Percentiles rank a stretch among this genome's conserved stretches.
phyloP scores from a whole-genome alignment of 73 alveolate genomes.

The Tetrahymena borealis region DNA sequence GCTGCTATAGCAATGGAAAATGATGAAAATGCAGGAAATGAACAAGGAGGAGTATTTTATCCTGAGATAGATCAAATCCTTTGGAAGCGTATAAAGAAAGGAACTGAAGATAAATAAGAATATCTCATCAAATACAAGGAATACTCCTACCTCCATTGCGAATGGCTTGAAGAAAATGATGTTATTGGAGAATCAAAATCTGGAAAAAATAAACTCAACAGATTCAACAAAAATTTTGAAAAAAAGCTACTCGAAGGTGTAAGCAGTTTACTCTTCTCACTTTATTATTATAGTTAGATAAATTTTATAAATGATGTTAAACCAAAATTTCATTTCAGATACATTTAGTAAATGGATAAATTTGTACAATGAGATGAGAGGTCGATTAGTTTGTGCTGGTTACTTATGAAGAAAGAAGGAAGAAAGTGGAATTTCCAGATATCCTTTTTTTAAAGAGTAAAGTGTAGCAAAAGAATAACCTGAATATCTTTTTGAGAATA shows the following conservation, averaged over 20 bases:
- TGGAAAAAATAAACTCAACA: slow-evolving; percentile 37
- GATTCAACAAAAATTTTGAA: slow-evolving; percentile 39
- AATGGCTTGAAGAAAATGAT: slow-evolving; percentile 24
- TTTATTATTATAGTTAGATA: neutral
- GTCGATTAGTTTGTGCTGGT: neutral
- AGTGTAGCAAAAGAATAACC: neutral
- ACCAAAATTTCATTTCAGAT: too few relatives aligned
- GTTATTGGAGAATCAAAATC: slow-evolving; percentile 19
- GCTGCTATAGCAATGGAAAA: neutral
- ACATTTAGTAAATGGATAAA: too few relatives aligned
- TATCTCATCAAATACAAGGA: slow-evolving; percentile 27
- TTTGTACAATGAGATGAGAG: neutral
- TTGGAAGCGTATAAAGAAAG: slow-evolving; percentile 13
- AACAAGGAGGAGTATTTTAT: slow-evolving; percentile 24
- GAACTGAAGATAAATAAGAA: neutral
- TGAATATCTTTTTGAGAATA: neutral
- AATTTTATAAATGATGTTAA: neutral
- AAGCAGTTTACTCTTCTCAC: neutral
- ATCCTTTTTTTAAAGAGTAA: too few relatives aligned
- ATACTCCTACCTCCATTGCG: slow-evolving; percentile 28
- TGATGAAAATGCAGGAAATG: slow-evolving; percentile 15
- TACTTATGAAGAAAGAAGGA: neutral
- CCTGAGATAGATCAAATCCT: slow-evolving; percentile 40
- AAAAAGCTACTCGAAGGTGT: slow-evolving; percentile 30
- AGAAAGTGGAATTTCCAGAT: neutral